Conservation (phyloP, 768 basidiomycete genomes). For the Amanita muscaria region DNA sequence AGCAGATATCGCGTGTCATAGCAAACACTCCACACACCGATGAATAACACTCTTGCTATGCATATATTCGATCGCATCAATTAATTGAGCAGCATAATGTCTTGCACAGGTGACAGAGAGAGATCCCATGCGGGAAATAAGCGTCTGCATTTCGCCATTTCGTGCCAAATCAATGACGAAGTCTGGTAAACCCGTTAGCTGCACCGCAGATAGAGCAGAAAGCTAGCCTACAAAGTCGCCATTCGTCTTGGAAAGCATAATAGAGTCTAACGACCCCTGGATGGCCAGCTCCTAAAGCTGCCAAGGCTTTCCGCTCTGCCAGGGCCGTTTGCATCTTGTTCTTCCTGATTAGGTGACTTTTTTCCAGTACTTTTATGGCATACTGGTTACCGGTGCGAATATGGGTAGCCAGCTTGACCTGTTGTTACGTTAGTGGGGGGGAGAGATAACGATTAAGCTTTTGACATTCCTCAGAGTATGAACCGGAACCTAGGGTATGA, state of each 20-base stretch:
- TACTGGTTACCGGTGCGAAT: conserved; percentile 42
- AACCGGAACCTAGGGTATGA: conserved; percentile 69
- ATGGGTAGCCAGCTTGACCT: conserved; percentile 55
- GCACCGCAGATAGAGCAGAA: not conserved
- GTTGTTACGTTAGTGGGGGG: not conserved
- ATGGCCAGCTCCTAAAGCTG: conserved; percentile 65
- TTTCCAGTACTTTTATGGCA: conserved; percentile 54
- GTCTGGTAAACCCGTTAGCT: conserved; percentile 31
- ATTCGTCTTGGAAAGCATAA: conserved; percentile 81
- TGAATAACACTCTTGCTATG: conserved; percentile 87
- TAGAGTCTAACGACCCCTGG: conserved; percentile 76
- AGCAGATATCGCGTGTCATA: conserved; percentile 4
- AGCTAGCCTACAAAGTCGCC: conserved; percentile 63
- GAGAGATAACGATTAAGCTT: not conserved
- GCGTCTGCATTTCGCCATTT: conserved; percentile 71
- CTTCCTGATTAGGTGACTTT: conserved; percentile 71
- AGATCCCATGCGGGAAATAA: conserved; percentile 76
- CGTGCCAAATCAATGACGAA: conserved; percentile 70
- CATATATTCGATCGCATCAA: conserved; percentile 86
- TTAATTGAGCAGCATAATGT: conserved; percentile 84
- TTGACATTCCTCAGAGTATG: conserved; percentile 66
- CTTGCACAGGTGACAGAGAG: conserved; percentile 67
- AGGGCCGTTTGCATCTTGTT: conserved; percentile 72
- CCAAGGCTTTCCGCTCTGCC: conserved; percentile 72
- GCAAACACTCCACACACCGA: conserved; percentile 41